A percentile compares a stretch with the other conserved stretches of the same genome.
Evolutionary conservation across 768 basidiomycete genomes (phyloP).

Genomic region (Infundibulicybe gibba): DNA sequence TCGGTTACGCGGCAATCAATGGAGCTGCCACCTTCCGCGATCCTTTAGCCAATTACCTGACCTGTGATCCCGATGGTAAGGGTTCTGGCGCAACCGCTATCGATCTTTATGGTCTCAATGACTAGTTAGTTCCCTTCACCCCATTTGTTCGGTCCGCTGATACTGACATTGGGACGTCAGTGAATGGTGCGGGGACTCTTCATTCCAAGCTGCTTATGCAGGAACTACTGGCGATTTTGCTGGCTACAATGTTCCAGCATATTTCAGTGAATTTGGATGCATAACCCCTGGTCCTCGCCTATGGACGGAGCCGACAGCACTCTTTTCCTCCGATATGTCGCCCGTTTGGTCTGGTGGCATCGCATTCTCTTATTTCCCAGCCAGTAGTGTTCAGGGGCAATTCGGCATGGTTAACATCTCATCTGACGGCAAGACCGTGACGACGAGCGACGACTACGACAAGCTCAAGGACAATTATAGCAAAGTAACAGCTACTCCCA

Average conservation of each 20-base stretch:
- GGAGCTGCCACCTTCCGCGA: conserved; percentile 59
- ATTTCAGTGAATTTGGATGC: conserved; percentile 90
- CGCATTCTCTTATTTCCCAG: conserved; percentile 90
- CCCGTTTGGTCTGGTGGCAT: conserved; percentile 85
- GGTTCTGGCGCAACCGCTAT: conserved; percentile 63
- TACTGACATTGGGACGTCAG: conserved; percentile 29
- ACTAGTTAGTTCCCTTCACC: conserved; percentile 56
- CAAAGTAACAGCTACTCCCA: conserved; percentile 47
- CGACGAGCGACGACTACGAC: conserved; percentile 63
- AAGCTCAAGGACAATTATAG: conserved; percentile 62
- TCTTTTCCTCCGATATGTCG: conserved; percentile 75
- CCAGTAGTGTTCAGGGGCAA: conserved; percentile 59
- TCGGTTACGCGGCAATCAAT: conserved; percentile 87
- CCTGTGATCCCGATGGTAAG: conserved; percentile 58
- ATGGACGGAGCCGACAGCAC: conserved; percentile 76
- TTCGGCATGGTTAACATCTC: conserved; percentile 87
- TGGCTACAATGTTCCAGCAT: conserved; percentile 73
- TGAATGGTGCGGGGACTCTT: conserved; percentile 77
- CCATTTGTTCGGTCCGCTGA: conserved; percentile 5
- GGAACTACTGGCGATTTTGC: conserved; percentile 50
- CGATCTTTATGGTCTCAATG: conserved; percentile 85
- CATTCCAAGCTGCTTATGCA: conserved; percentile 54
- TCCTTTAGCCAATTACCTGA: conserved; percentile 72
- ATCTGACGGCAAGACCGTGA: conserved; percentile 60
- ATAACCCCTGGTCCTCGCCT: conserved; percentile 55